phyloP scores from a whole-genome alignment of 2,329 filamentous ascomycete species.

The Neopestalotiopsis clavispora region DNA sequence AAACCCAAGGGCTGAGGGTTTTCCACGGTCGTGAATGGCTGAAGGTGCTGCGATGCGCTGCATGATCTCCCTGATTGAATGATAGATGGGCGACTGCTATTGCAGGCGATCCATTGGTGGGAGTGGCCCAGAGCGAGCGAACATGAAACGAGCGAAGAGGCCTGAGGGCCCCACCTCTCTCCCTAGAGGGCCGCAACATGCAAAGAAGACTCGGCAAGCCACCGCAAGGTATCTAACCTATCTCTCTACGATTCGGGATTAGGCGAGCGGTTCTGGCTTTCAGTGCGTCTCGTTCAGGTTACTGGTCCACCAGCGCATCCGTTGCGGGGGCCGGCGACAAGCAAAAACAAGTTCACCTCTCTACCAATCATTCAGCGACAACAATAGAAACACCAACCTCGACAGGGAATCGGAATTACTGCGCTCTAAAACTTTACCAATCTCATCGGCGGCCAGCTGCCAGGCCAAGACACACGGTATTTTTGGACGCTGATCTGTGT shows the following conservation, averaged over 20 bases:
- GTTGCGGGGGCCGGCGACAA: background rate
- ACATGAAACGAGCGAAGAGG: constrained; percentile 18
- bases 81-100: background rate
- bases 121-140: constrained; percentile 15
- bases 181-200: background rate
- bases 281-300: background rate
- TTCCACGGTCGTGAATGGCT: constrained; percentile 9
- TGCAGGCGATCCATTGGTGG: constrained; percentile 14
- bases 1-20: background rate
- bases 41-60: constrained; percentile 3
- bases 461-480: constrained; percentile 7
- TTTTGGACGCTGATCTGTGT: background rate
- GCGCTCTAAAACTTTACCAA: background rate
- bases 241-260: background rate
- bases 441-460: constrained; percentile 7
- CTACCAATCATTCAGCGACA: constrained; percentile 17
- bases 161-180: constrained; percentile 6
- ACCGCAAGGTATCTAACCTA: too few relatives aligned
- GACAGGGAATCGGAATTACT: constrained; percentile 12
- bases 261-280: background rate
- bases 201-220: background rate
- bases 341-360: background rate
- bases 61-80: constrained; percentile 18
- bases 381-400: constrained; percentile 9
- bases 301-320: background rate